A percentile compares a stretch with the other conserved stretches of the same genome.
These are phyloP conservation scores for Bryopsis sp. DNA, from an alignment of 139 green algal genomes.

Conservation along the genomic window DNA sequence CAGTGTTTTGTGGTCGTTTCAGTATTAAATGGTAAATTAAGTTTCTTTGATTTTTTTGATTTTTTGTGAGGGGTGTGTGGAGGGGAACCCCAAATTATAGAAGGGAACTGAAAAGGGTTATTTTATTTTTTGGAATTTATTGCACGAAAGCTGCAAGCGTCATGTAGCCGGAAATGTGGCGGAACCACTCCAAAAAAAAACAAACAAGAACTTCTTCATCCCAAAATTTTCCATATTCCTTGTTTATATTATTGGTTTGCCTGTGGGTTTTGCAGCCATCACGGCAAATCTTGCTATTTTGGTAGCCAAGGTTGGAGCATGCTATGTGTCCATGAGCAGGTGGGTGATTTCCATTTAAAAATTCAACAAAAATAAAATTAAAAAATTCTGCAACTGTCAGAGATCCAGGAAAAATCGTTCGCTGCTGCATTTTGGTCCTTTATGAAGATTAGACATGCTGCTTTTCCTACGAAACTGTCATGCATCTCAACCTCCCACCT, in stretches of 20 bases:
- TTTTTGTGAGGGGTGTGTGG: background rate
- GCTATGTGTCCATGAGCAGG: slow-evolving; percentile 38
- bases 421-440: background rate
- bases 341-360: background rate
- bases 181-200: background rate
- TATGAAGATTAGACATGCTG: background rate
- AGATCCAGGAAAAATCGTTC: background rate
- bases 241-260: background rate
- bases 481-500: background rate
- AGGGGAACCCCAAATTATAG: no score
- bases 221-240: background rate
- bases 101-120: no score
- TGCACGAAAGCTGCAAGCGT: background rate
- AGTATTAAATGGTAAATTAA: background rate
- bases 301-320: slow-evolving; percentile 48
- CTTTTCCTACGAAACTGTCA: background rate
- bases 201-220: background rate
- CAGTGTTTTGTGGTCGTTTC: background rate
- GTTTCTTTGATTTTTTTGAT: background rate
- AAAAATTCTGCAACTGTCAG: background rate
- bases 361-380: background rate
- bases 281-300: slow-evolving; percentile 57
- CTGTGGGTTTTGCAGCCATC: slow-evolving; percentile 33
- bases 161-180: background rate
- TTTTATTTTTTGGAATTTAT: no score